These are phyloP conservation scores for Gyromitra esculenta DNA, from an alignment of 2,329 filamentous ascomycete species.

Conservation along the genomic window DNA sequence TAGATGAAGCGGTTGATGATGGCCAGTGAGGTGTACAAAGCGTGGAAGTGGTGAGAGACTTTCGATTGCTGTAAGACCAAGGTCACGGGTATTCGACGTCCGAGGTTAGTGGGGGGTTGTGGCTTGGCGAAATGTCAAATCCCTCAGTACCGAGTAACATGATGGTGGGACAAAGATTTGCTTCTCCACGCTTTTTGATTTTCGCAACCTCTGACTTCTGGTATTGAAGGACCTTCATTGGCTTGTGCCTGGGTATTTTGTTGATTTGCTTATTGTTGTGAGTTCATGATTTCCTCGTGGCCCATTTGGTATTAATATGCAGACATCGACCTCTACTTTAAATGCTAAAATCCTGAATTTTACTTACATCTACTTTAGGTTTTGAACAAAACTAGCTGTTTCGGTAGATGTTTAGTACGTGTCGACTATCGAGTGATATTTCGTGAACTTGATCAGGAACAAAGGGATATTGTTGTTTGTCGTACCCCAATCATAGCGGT, in stretches of 20 bases:
- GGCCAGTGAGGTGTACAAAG: constrained; percentile 24
- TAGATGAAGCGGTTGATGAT: neutral
- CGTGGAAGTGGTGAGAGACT: constrained; percentile 30
- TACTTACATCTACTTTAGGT: too few species aligned
- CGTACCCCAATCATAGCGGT: neutral
- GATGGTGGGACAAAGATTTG: constrained; percentile 7
- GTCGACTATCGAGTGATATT: constrained; percentile 27
- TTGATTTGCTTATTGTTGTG: neutral
- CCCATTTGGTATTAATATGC: neutral
- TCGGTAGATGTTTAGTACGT: neutral
- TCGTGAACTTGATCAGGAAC: neutral
- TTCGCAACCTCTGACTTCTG: neutral
- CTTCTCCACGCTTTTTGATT: neutral
- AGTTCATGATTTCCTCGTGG: neutral
- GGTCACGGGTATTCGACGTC: constrained; percentile 21
- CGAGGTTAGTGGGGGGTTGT: constrained; percentile 22
- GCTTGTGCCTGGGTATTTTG: too few species aligned
- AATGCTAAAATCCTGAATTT: too few species aligned
- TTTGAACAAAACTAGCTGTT: neutral
- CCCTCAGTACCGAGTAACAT: constrained; percentile 13
- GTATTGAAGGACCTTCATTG: neutral
- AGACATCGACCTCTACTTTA: too few species aligned
- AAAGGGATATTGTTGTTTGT: neutral
- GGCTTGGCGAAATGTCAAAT: constrained; percentile 41
- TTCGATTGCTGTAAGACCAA: constrained; percentile 16